Base-by-base conservation (phyloP, 345 rosid genomes). In the Pseudoturritis turrita region DNA sequence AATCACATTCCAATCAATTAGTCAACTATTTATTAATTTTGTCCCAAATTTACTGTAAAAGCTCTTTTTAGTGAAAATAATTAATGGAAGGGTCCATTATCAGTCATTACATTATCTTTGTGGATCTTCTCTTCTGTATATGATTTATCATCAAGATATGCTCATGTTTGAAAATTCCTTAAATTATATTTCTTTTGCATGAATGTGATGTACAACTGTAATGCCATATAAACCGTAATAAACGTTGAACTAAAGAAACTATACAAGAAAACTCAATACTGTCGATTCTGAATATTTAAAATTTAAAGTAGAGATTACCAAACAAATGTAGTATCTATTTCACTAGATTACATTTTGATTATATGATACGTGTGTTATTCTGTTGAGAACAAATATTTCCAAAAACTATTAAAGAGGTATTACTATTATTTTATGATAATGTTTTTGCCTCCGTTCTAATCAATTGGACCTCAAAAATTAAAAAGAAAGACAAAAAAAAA, bases 1-100 rank as follows among this genome's bases (percentile, higher is more conserved):
- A 60, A 50, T 75, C 78, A 75, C 45, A 75, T 39, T 19, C 62
- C 73, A 75, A 68, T 75, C 69, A 68, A 68, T 60, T 58, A 66
- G 72, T 66, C 71, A 65, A 58, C 72, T 57, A 13, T 73, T 65
- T 37, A 17, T 47, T 46, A 40, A 55, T 50, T 60, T 68, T 68
- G 29, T 29, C 14, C 15, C 23, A 15, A 14, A 5, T 15, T 44
- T 21, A 31, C 36, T 58, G 60, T 57, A 13, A 57, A 73, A 22
- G 40, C 63, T 43, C 31, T 51, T 52, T 52, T 67, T 10, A 29
- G 50, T 57, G 53, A 47, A 74, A 67, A 75, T 44, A 14, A 75
- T 60, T 33, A 31, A 44, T 3, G 5, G 6, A 52, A 40, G 62
- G 78, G 78, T 51, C 78, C 66, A 57, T 46, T 31, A 36, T 28